Evolutionary conservation across 1,284 basidiomycete species (phyloP).

Genomic region (Thecaphora frezii): DNA sequence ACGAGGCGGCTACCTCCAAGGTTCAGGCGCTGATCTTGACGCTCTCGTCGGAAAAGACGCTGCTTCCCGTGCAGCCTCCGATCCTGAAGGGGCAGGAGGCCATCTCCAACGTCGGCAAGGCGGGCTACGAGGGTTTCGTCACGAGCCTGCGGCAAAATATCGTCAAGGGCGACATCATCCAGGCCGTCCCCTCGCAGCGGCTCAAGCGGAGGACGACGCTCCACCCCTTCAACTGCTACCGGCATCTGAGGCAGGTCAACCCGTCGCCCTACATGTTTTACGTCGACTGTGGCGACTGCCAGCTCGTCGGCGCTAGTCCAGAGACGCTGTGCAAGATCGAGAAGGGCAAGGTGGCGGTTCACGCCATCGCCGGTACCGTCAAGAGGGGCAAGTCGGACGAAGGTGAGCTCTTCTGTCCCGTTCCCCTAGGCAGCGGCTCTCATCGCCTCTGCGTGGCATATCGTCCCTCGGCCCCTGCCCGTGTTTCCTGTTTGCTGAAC

Average conservation of each 20-base stretch:
- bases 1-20: slow-evolving; percentile 26
- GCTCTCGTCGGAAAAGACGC: slow-evolving; percentile 61
- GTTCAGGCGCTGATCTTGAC: slow-evolving; percentile 26
- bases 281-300: slow-evolving; percentile 79
- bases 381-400: slow-evolving; percentile 68
- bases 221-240: slow-evolving; percentile 96
- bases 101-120: slow-evolving; percentile 88
- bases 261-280: slow-evolving; percentile 99
- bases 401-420: background rate
- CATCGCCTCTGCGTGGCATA: no score
- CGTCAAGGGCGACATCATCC: slow-evolving; percentile 94
- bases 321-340: slow-evolving; percentile 97
- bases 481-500: no score
- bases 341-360: slow-evolving; percentile 82
- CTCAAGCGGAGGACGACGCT: slow-evolving; percentile 79
- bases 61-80: slow-evolving; percentile 64
- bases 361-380: slow-evolving; percentile 96
- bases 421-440: no score
- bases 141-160: slow-evolving; percentile 91
- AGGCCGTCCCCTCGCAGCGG: slow-evolving; percentile 94
- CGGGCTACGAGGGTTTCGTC: slow-evolving; percentile 89
- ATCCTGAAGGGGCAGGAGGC: slow-evolving; percentile 60
- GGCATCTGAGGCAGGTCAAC: slow-evolving; percentile 89
- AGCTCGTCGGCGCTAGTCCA: slow-evolving; percentile 93
- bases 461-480: no score